Conservation (phyloP, 192 early-diverging fungal species). For the Rhizophagus prolifer region DNA sequence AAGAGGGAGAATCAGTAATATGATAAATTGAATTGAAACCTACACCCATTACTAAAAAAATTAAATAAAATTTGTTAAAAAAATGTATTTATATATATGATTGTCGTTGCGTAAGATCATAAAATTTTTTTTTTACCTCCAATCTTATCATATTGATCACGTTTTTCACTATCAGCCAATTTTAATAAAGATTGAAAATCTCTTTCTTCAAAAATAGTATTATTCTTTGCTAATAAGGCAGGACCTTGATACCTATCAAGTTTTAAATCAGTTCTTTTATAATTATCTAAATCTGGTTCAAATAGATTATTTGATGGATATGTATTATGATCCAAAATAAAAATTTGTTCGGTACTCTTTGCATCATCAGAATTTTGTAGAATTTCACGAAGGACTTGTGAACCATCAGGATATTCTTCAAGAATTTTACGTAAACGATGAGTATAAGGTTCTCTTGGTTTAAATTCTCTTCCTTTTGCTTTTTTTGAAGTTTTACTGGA, state of each 20-base stretch:
- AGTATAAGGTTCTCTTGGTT: constrained; percentile 32
- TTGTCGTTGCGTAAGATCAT: no score
- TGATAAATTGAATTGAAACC: constrained; percentile 35
- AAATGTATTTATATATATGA: no score
- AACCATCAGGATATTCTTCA: constrained; percentile 44
- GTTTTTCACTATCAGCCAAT: constrained; percentile 32
- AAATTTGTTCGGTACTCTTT: background rate
- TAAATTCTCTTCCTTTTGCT: background rate
- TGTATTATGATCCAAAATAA: constrained; percentile 3
- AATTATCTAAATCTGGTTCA: background rate
- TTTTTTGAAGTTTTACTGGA: no score
- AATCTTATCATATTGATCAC: constrained; percentile 1
- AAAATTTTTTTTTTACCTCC: background rate
- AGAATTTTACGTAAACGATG: constrained; percentile 36
- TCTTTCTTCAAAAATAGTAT: constrained; percentile 18
- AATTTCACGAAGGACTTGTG: constrained; percentile 45
- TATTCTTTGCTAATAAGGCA: constrained; percentile 23
- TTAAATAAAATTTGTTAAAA: no score
- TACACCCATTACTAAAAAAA: background rate
- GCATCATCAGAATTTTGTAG: constrained; percentile 40
- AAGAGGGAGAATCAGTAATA: constrained; percentile 37
- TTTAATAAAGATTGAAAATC: constrained; percentile 26
- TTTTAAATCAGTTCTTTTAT: background rate
- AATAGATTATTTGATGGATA: background rate
- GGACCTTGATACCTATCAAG: constrained; percentile 30